Percentiles rank a stretch among this genome's conserved stretches.
phyloP scores from a whole-genome alignment of 1,284 basidiomycete genomes.

The Sparassis latifolia region DNA sequence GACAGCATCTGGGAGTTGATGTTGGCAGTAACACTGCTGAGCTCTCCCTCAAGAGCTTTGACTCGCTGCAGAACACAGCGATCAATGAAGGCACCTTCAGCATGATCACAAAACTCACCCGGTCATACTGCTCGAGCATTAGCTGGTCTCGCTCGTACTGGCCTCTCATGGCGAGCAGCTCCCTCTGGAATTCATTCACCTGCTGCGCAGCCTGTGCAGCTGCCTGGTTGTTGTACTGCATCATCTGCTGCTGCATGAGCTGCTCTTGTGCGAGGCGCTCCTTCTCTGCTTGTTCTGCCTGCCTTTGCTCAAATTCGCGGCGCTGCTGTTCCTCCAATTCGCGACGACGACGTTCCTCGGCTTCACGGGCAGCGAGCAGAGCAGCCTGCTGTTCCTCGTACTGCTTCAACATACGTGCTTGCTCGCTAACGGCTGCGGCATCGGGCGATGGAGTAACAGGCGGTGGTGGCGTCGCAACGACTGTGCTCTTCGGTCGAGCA shows the following conservation, averaged over 20 bases:
- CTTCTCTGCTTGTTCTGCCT: conserved; percentile 82
- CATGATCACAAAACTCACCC: conserved; percentile 41
- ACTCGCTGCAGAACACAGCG: conserved; percentile 58
- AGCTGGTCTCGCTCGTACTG: conserved; percentile 99
- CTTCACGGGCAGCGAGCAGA: conserved; percentile 73
- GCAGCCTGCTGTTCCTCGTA: conserved; percentile 95
- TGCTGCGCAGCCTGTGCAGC: conserved; percentile 64
- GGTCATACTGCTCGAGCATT: conserved; percentile 96
- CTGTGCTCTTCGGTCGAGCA: conserved; percentile 69
- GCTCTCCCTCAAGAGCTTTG: conserved; percentile 92
- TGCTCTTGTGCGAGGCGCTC: conserved; percentile 89
- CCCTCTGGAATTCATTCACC: conserved; percentile 79
- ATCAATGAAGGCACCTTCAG: neutral
- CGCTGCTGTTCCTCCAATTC: conserved; percentile 82
- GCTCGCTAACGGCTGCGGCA: conserved; percentile 81
- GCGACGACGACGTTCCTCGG: conserved; percentile 74
- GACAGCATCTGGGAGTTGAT: conserved; percentile 84
- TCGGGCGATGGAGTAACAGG: conserved; percentile 69
- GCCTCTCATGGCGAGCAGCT: conserved; percentile 89
- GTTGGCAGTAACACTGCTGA: conserved; percentile 74
- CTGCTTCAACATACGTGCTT: conserved; percentile 92
- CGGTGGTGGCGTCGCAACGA: conserved; percentile 49
- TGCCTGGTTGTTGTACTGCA: conserved; percentile 69
- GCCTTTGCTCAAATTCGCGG: conserved; percentile 87
- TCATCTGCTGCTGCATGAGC: conserved; percentile 73